Percentiles rank a stretch among this genome's conserved stretches.
Evolutionary conservation across 306 rosid species (phyloP).

Genomic region (Vicia sativa): DNA sequence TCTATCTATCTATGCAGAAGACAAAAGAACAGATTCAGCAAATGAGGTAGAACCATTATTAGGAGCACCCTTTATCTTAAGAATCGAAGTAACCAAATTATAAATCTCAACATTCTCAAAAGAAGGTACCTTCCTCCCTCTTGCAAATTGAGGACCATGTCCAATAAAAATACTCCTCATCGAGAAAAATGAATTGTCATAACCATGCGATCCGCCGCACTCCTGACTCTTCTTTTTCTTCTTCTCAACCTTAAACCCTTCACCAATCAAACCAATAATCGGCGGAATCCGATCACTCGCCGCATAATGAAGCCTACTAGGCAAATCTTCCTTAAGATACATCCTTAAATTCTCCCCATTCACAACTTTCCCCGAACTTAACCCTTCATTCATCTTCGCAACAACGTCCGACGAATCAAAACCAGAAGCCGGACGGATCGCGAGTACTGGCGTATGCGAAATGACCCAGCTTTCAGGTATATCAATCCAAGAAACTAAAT

Average conservation of each 20-base stretch:
- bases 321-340: constrained; percentile 86
- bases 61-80: constrained; percentile 72
- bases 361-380: constrained; percentile 75
- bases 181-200: constrained; percentile 87
- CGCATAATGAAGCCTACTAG: constrained; percentile 75
- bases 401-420: constrained; percentile 52
- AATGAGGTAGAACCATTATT: constrained; percentile 84
- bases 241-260: constrained; percentile 86
- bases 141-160: constrained; percentile 91
- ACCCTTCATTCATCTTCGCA: constrained; percentile 74
- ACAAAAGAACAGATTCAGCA: constrained; percentile 65
- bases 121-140: constrained; percentile 84
- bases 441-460: constrained; percentile 65
- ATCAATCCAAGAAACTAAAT: constrained; percentile 75
- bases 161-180: constrained; percentile 92
- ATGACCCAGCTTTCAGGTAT: constrained; percentile 68
- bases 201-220: constrained; percentile 96
- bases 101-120: constrained; percentile 94
- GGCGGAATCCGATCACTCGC: constrained; percentile 76
- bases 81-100: constrained; percentile 86
- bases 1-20: constrained; percentile 54
- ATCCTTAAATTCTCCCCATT: constrained; percentile 74
- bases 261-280: constrained; percentile 73
- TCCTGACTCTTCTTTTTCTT: constrained; percentile 59
- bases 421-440: constrained; percentile 70